Evolutionary conservation across 2,329 filamentous ascomycete genomes (phyloP).

Genomic region (Fusarium drepaniforme): DNA sequence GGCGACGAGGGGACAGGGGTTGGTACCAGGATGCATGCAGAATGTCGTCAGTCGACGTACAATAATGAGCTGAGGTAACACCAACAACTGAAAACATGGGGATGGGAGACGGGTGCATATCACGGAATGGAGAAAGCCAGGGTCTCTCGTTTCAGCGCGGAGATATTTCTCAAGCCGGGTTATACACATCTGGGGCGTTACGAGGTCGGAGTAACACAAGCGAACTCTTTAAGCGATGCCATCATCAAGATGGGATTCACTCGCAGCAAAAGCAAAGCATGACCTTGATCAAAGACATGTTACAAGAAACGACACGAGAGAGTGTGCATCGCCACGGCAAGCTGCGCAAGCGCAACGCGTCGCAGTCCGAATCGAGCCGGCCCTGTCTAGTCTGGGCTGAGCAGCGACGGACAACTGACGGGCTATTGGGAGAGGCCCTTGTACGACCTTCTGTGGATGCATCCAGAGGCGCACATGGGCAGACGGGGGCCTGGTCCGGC

Average conservation of each 20-base stretch:
- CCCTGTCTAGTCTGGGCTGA: conserved; percentile 27
- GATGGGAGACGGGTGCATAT: conserved; percentile 15
- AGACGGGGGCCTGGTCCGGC: conserved; percentile 32
- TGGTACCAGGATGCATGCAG: conserved; percentile 5
- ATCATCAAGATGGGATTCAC: conserved; percentile 26
- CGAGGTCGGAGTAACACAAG: conserved; percentile 25
- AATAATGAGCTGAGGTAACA: conserved; percentile 26
- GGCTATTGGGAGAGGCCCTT: conserved; percentile 17
- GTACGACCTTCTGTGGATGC: conserved; percentile 34
- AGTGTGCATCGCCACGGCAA: conserved; percentile 29
- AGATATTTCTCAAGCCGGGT: conserved; percentile 28
- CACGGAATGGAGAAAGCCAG: conserved; percentile 2
- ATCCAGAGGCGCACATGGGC: conserved; percentile 35
- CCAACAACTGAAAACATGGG: conserved; percentile 10
- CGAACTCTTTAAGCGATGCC: conserved; percentile 13
- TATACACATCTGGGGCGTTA: conserved; percentile 25
- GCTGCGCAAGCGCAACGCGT: conserved; percentile 41
- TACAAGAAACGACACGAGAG: not conserved
- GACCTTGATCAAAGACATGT: not conserved
- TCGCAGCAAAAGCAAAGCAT: conserved; percentile 22
- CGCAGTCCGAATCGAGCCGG: conserved; percentile 26
- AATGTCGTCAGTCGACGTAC: conserved; percentile 27
- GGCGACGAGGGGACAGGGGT: conserved; percentile 22
- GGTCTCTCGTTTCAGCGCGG: conserved; percentile 29
- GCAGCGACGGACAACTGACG: conserved; percentile 28